Base-by-base conservation (phyloP, 1,139 yeast genomes). In the Blastobotrys serpentis region DNA sequence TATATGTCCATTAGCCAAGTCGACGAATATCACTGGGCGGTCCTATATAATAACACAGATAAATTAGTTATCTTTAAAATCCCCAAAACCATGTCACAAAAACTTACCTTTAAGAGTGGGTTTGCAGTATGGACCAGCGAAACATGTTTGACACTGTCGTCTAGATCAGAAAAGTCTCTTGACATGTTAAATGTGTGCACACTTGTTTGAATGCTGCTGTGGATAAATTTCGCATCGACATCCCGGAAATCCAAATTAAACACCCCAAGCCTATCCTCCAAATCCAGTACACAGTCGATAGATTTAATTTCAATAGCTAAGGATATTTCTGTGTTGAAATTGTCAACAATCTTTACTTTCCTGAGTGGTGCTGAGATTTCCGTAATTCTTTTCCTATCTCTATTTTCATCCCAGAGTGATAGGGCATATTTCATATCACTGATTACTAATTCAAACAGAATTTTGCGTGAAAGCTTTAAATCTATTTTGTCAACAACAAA, bases 181-280 rank as follows among this genome's bases (percentile, higher is more conserved):
- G 62, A 54, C n/a, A 55, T 49, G 23, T 52, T 50, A 7, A 57
- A 25, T 4, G 53, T 32, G 10, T 45, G 38, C 4, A 56, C 33
- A 14, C 53, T 46, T 2, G 49, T 32, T 34, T 52, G 55, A 11
- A 46, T 43, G 3, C 32, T 32, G 10, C 49, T 50, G 7, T 45
- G 32, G 26, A 56, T 17, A 4, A 51, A 7, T 21, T 54, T 52
- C 7, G 50, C 33, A 40, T n/a, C 61, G 18, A 62, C 52, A n/a
- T 63, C 61, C 17, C 63, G 66, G 42, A 63, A 58, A 16, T 68
- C 70, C 36, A 59, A 33, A 29, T 57, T 53, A 37, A 60, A 46
- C 10, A 29, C 37, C 2, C 63, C 61, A 23, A 60, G 25, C n/a
- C 45, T 38, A 4, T 46, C 54, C 0, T 49, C 41, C n/a, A 50